These are phyloP conservation scores for Plasmodium adleri DNA, from an alignment of 169 alveolate species.

Conservation along the genomic window DNA sequence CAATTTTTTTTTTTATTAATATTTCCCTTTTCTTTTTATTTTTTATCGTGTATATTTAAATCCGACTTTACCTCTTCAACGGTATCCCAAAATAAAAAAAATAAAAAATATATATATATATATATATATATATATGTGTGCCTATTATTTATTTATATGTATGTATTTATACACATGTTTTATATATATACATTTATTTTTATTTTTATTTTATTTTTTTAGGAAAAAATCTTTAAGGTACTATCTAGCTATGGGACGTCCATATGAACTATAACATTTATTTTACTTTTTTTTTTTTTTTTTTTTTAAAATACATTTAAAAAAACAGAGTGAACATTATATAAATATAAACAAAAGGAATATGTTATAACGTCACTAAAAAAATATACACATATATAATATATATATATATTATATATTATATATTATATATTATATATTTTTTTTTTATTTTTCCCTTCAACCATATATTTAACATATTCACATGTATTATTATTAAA, in stretches of 20 bases:
- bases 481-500: too few species aligned
- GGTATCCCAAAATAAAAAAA: conserved; percentile 4
- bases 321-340: neutral
- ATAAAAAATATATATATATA: neutral
- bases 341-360: too few species aligned
- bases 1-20: conserved; percentile 32
- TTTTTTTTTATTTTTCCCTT: too few species aligned
- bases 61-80: conserved; percentile 37
- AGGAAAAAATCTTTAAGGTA: conserved; percentile 53
- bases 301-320: neutral
- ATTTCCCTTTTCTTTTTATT: conserved; percentile 59
- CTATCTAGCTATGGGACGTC: conserved; percentile 20
- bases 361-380: too few species aligned
- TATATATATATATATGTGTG: neutral
- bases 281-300: neutral
- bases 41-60: conserved; percentile 47
- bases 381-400: too few species aligned
- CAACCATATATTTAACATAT: too few species aligned
- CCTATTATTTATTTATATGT: too few species aligned
- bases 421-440: too few species aligned
- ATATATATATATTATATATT: too few species aligned
- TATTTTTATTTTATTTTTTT: neutral
- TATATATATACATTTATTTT: too few species aligned
- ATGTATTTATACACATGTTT: too few species aligned
- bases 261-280: neutral